Evolutionary conservation across 2,329 filamentous ascomycete species (phyloP).

Genomic region (Xylariaceae sp.): DNA sequence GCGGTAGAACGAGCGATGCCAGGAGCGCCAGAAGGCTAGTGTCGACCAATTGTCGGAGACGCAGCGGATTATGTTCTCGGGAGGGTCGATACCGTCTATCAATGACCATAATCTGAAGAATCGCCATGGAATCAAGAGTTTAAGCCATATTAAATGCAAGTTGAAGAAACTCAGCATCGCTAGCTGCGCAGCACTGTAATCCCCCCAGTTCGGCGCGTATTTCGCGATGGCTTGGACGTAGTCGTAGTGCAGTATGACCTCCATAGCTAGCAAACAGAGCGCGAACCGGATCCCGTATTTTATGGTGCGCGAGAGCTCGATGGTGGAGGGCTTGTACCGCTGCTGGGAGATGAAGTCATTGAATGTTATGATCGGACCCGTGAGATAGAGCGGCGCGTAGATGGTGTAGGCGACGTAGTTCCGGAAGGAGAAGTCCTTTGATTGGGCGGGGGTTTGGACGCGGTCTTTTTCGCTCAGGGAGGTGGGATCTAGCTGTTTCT

Average conservation of each 20-base stretch:
- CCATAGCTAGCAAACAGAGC: conserved; percentile 81
- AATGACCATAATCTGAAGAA: conserved; percentile 97
- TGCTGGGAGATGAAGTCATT: conserved; percentile 94
- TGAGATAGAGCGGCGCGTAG: conserved; percentile 89
- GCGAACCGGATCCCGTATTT: conserved; percentile 83
- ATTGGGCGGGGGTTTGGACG: conserved; percentile 69
- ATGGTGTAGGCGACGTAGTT: conserved; percentile 89
- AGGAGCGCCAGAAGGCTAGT: conserved; percentile 89
- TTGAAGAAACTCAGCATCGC: conserved; percentile 93
- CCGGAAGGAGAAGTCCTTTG: conserved; percentile 70
- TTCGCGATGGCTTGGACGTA: conserved; percentile 93
- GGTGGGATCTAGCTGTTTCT: conserved; percentile 90
- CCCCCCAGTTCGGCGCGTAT: conserved; percentile 71
- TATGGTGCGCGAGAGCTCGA: conserved; percentile 67
- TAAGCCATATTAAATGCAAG: conserved; percentile 96
- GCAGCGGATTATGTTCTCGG: conserved; percentile 97
- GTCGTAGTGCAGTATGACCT: conserved; percentile 84
- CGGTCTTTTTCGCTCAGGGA: conserved; percentile 87
- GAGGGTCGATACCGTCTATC: conserved; percentile 86
- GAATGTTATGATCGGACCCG: conserved; percentile 92
- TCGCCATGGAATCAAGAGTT: conserved; percentile 94
- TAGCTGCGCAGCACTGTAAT: conserved; percentile 84
- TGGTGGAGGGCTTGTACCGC: conserved; percentile 69
- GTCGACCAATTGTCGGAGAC: conserved; percentile 93
- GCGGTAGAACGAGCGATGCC: conserved; percentile 93